Evolutionary conservation across 495 filamentous ascomycete genomes (phyloP).

Genomic region (Penicillium alfredii): DNA sequence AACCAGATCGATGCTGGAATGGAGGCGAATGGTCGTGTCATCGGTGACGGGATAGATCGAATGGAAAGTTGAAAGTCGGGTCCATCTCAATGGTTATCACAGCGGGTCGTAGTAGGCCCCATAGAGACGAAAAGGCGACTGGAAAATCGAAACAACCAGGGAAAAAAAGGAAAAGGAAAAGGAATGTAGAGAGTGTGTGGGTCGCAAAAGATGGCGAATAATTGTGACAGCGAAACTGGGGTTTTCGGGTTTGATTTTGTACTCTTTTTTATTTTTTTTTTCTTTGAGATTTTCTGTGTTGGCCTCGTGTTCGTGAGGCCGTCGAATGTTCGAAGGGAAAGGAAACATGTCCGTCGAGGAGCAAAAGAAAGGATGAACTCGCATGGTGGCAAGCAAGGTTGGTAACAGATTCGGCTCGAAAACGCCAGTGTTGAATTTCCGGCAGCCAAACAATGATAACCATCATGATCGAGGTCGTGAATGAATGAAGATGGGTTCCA

Average conservation of each 20-base stretch:
- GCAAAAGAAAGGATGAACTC: slow-evolving; percentile 12
- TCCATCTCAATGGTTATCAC: too few relatives aligned
- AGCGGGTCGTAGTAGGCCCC: too few relatives aligned
- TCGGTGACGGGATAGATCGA: background rate
- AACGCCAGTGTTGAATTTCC: too few relatives aligned
- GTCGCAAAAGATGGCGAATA: slow-evolving; percentile 12
- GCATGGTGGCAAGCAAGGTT: slow-evolving; percentile 4
- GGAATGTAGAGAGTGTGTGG: slow-evolving; percentile 16
- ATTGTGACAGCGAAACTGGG: slow-evolving; percentile 2
- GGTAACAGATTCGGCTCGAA: background rate
- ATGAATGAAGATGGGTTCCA: slow-evolving; percentile 9
- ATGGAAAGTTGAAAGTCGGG: too few relatives aligned
- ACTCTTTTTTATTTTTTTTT: slow-evolving; percentile 19
- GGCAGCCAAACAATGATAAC: slow-evolving; percentile 1
- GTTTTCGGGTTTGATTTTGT: slow-evolving; percentile 8
- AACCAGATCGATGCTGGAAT: background rate
- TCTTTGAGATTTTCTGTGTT: slow-evolving; percentile 12
- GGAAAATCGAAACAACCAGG: slow-evolving; percentile 1
- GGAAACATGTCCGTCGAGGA: slow-evolving; percentile 15
- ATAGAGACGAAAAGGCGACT: slow-evolving; percentile 4
- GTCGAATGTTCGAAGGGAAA: slow-evolving; percentile 9
- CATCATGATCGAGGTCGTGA: slow-evolving; percentile 1
- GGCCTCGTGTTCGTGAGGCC: slow-evolving; percentile 1
- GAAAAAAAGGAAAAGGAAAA: slow-evolving; percentile 16
- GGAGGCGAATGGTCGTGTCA: slow-evolving; percentile 1